Evolutionary conservation across 768 basidiomycete genomes (phyloP), one percentile per base, ranked within the genome.

Genomic region (Kockovaella imperatae): DNA sequence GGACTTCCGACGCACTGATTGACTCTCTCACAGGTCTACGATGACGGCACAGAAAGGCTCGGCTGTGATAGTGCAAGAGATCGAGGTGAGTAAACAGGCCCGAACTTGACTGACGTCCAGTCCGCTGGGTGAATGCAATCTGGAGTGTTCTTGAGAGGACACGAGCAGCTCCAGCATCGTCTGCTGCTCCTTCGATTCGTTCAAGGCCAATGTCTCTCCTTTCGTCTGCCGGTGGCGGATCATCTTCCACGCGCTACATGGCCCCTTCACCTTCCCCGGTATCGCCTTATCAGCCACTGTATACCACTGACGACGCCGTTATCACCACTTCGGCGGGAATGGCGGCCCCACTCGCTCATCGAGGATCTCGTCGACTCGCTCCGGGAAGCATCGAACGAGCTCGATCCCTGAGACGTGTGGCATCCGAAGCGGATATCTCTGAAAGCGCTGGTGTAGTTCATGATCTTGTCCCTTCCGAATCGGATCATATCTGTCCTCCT

Each of bases 91-190:
- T 49, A 20, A 10, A 30, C 15, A 30, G 8, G 26, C 11, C 2
- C 28, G 10, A 14, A 41, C 52, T 54, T n/a, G 53, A 57, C 38
- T 20, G 17, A 28, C 20, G 24, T 7, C 10, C 29, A 67, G 83
- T 87, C 43, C 80, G 83, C 69, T 95, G 90, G 90, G 87, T 91
- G 11, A 86, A 85, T 60, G 79, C 87, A 4, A 78, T 95, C 46
- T 89, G 86, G 90, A 88, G 61, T 40, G 80, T 58, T 11, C 65
- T 67, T 21, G 62, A 64, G 31, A 49, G 56, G 5, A 53, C 65
- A 18, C 51, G 59, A 32, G 52, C 48, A 29, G 45, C 23, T 11
- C 53, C 56, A 21, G 36, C 45, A 28, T 30, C 40, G 3, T 21
- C 20, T 42, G 35, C 30, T 18, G 18, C 42, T 7, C 17, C 20